Base-by-base conservation (phyloP, 2,329 filamentous ascomycete genomes). In the Aspergillus sergii region DNA sequence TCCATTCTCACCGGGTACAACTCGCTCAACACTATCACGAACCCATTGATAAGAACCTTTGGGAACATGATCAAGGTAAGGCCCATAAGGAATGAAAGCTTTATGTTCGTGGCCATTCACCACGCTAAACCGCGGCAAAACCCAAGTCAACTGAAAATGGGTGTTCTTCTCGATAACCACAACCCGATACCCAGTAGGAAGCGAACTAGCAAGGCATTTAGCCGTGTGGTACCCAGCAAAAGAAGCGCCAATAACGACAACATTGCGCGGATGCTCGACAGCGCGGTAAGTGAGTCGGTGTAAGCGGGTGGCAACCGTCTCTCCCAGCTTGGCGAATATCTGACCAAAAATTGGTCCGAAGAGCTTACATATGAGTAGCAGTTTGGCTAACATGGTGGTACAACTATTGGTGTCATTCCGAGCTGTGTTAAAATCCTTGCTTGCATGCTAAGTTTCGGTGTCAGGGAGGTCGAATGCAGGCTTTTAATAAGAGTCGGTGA, bases 71-170 rank as follows among this genome's bases (percentile, higher is more conserved):
- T 70, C 72, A 3, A 85, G 67, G 46, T 81, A 77, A 4, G 75
- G 75, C 0, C 79, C 80, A 63, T 88, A 89, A 0, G 88, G 87
- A 50, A 89, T 85, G 64, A 89, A 89, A 0, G 85, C 85, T 68
- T 85, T 85, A 61, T 85, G 73, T 64, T 88, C 86, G 54, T 87
- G 83, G 23, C 81, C 83, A n/a, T 79, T 73, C 6, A 85, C 76
- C 16, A 89, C 86, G 46, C 81, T 84, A 70, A 85, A 88, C 4
- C 87, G 81, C 0, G 88, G 87, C 43, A 89, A 81, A 14, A 84
- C 81, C 81, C 86, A 89, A 0, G 85, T 84, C 68, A 85, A 88
- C 66, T 89, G 83, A 72, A 89, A 86, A 72, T 89, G 86, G 4
- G 81, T 83, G 70, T 87, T 86, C 53, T 83, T 84, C 72, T 90